Conservation (phyloP, 257 asterid genomes). For the Rehmannia glutinosa region DNA sequence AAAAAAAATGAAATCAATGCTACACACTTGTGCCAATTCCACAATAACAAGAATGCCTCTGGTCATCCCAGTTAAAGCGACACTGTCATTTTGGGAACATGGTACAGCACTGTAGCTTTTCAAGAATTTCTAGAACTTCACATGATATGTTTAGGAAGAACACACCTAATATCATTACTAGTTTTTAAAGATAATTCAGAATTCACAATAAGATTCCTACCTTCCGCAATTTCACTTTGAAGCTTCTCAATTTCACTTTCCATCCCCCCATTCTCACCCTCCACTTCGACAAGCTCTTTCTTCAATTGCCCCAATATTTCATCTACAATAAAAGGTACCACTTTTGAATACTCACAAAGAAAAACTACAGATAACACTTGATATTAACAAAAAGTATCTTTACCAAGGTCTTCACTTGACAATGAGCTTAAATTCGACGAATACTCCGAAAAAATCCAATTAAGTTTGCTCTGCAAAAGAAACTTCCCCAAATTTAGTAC, state of each 20-base stretch:
- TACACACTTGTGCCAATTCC: background rate
- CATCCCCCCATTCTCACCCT: constrained; percentile 43
- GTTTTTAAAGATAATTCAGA: background rate
- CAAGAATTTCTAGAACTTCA: background rate
- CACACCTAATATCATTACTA: background rate
- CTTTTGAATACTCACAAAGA: background rate
- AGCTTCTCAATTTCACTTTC: constrained; percentile 54
- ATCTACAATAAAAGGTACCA: constrained; percentile 30
- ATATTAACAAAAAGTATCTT: background rate
- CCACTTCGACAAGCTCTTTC: constrained; percentile 50
- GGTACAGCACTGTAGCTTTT: background rate
- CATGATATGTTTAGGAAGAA: background rate
- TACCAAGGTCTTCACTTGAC: constrained; percentile 51
- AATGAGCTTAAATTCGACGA: constrained; percentile 35
- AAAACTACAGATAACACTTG: background rate
- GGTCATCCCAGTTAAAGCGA: constrained; percentile 5
- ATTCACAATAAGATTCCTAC: constrained; percentile 27
- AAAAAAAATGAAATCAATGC: background rate
- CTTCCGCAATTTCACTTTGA: constrained; percentile 44
- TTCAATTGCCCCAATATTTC: constrained; percentile 44
- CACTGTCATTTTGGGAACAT: background rate
- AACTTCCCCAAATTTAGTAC: background rate
- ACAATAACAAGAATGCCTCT: background rate
- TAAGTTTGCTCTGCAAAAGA: constrained; percentile 45
- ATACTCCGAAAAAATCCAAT: constrained; percentile 34